A percentile compares a stretch with the other conserved stretches of the same genome.
Evolutionary conservation across 2,329 filamentous ascomycete species (phyloP).

Genomic region (Fusarium newnesense): DNA sequence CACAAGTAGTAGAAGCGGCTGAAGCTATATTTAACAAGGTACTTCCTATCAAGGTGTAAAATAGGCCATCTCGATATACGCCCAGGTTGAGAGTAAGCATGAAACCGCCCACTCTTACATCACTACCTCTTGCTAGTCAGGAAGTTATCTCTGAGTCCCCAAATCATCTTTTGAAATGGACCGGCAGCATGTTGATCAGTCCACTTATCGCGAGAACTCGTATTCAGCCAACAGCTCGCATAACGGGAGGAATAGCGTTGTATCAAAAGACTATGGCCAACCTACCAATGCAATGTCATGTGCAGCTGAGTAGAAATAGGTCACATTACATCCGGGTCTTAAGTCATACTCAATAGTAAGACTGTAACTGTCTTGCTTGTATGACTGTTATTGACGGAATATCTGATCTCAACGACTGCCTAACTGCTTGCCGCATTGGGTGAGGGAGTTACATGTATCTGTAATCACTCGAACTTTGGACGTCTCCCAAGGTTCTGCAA

Average conservation of each 20-base stretch:
- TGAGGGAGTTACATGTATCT: too few species aligned
- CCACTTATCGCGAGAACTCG: not conserved
- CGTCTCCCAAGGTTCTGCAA: too few species aligned
- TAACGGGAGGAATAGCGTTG: not conserved
- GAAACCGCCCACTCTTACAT: too few species aligned
- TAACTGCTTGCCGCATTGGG: too few species aligned
- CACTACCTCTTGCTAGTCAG: not conserved
- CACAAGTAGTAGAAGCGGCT: not conserved
- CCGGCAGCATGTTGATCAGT: not conserved
- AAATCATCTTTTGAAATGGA: not conserved
- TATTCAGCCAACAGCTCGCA: not conserved
- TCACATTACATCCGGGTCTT: fast-evolving
- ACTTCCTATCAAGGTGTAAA: not conserved
- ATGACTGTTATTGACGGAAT: too few species aligned
- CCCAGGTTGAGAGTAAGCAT: too few species aligned
- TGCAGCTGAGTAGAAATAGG: not conserved
- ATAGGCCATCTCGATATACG: not conserved
- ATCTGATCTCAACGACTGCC: too few species aligned
- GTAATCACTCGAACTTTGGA: too few species aligned
- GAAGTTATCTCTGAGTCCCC: not conserved
- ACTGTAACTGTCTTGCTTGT: too few species aligned
- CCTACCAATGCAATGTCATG: not conserved
- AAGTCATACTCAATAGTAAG: too few species aligned
- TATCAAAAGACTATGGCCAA: not conserved
- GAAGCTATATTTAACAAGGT: not conserved